Evolutionary conservation across 139 green algal genomes (phyloP), one percentile per base, ranked within the genome.

Genomic region (Eudorina sp.): DNA sequence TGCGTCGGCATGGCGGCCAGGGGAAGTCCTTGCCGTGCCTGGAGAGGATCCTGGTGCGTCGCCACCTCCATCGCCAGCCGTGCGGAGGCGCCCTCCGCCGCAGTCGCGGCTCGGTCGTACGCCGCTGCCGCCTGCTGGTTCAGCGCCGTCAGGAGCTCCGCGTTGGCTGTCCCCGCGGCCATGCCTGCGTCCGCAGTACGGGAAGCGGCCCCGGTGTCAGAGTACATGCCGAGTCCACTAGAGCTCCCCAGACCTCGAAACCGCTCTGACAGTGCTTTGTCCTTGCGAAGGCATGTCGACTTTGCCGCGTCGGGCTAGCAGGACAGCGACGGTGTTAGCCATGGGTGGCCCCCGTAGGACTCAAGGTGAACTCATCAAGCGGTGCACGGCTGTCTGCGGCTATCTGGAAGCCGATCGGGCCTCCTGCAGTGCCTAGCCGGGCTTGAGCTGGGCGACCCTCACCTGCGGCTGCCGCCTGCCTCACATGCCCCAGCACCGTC

Each of bases 91-190:
- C 25, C 82, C 64, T 88, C 46, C 23, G 31, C 68, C 34, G 31
- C 34, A 1, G 38, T 70, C 1, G 82, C 82, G 19, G 82, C 82
- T 23, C 25, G 46, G 46, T 46, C 66, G 45, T 88, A 88, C 46
- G 46, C 64, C 31, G 31, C 62, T 31, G 82, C 82, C n/a, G 82
- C 82, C 64, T 51, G 34, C 5, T 36, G 34, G 82, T 88, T 88
- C 7, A 79, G 8, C 11, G n/a, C 60, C 41, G 80, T 86, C 41
- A 86, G 80, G 41, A 86, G 60, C 41, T 86, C 18, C 13, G 60
- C 60, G 41, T 19, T 45, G 16, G 43, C 19, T 11, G 80, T 86
- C 27, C 41, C 62, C 0, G 60, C 41, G 5, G 64, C 82, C 82
- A 88, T 70, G 34, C 64, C 81, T 86, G 79, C 70, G 41, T 14